phyloP scores from a whole-genome alignment of 768 basidiomycete species.

The Saitozyma podzolica region DNA sequence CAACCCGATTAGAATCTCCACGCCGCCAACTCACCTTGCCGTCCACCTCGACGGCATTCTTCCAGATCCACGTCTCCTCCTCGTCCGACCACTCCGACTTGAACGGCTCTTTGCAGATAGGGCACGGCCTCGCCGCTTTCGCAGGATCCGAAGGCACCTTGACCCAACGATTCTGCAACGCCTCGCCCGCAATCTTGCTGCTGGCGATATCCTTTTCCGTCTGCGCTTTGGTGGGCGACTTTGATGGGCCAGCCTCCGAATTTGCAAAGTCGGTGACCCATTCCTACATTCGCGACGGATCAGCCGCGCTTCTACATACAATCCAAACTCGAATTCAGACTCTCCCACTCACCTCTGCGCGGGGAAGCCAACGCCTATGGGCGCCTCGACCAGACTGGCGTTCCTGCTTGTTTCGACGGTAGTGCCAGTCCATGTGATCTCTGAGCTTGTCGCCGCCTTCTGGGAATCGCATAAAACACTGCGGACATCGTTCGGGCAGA shows the following conservation, averaged over 20 bases:
- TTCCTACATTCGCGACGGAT: constrained; percentile 59
- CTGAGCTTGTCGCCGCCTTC: constrained; percentile 77
- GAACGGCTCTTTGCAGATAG: constrained; percentile 91
- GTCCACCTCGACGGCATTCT: constrained; percentile 81
- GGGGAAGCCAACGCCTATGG: constrained; percentile 84
- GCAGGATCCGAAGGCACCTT: constrained; percentile 73
- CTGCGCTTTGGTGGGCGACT: constrained; percentile 58
- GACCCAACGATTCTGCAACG: constrained; percentile 68
- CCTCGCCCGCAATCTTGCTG: constrained; percentile 58
- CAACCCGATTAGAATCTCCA: not conserved
- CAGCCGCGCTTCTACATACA: not conserved
- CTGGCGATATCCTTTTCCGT: constrained; percentile 24
- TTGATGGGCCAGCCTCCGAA: constrained; percentile 40
- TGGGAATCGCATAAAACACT: constrained; percentile 85
- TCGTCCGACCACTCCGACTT: constrained; percentile 91
- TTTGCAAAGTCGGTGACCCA: constrained; percentile 70
- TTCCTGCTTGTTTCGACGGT: constrained; percentile 71
- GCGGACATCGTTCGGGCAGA: constrained; percentile 81
- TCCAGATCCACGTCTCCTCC: constrained; percentile 98
- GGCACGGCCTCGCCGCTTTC: constrained; percentile 84
- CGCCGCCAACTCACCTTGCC: constrained; percentile 61
- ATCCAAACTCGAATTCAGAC: not conserved
- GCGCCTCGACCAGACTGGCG: constrained; percentile 73
- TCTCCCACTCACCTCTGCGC: constrained; percentile 65
- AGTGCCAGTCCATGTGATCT: constrained; percentile 94